Percentiles rank a stretch among this genome's conserved stretches.
These are phyloP conservation scores for Wickerhamomyces ciferrii DNA, from an alignment of 805 yeast genomes.

Conservation along the genomic window DNA sequence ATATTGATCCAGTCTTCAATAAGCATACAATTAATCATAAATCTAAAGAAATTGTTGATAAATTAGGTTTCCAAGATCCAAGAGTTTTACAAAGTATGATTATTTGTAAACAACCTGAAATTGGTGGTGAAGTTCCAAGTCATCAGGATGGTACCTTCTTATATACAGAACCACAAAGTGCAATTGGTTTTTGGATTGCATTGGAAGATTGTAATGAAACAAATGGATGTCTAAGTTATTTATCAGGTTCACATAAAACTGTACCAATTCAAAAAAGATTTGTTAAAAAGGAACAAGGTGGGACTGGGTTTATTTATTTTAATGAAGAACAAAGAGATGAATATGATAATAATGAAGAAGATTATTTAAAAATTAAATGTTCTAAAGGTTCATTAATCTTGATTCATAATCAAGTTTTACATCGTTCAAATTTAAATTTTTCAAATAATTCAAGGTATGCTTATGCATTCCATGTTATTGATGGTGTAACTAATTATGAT, in stretches of 20 bases:
- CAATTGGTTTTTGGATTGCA: constrained; percentile 81
- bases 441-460: constrained; percentile 61
- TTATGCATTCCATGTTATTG: constrained; percentile 76
- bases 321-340: constrained; percentile 23
- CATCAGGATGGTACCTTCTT: constrained; percentile 75
- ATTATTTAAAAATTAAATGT: constrained; percentile 51
- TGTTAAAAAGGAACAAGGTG: constrained; percentile 47
- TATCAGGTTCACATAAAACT: constrained; percentile 66
- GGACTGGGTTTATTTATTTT: constrained; percentile 48
- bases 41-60: constrained; percentile 44
- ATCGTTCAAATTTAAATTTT: constrained; percentile 59
- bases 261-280: constrained; percentile 56
- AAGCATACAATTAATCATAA: constrained; percentile 45
- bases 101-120: constrained; percentile 72
- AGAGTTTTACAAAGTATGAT: constrained; percentile 75
- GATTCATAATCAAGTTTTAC: constrained; percentile 68
- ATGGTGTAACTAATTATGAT: constrained; percentile 60
- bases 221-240: constrained; percentile 67
- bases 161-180: constrained; percentile 64
- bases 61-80: constrained; percentile 56
- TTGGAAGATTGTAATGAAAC: constrained; percentile 61
- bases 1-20: constrained; percentile 47
- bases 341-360: constrained; percentile 23
- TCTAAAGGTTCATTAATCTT: constrained; percentile 68
- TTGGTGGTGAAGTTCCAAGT: constrained; percentile 69